These are phyloP conservation scores for Mucor irregularis DNA, from an alignment of 371 early-diverging fungal species.

Conservation along the genomic window DNA sequence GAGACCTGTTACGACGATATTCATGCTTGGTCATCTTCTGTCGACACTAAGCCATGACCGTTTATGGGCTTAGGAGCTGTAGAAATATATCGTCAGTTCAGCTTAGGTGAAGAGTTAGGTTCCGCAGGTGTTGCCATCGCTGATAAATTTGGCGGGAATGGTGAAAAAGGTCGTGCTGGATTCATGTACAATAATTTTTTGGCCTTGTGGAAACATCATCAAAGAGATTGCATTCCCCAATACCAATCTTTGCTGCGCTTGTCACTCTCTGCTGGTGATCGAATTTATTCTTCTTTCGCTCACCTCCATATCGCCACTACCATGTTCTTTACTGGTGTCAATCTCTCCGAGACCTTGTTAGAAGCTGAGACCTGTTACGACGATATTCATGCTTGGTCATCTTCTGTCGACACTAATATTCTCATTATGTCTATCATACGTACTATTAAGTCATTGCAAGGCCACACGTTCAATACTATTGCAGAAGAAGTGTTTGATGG, in stretches of 20 bases:
- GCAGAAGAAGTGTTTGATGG: constrained; percentile 37
- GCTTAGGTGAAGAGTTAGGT: constrained; percentile 39
- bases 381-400: constrained; percentile 40
- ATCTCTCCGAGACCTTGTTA: constrained; percentile 20
- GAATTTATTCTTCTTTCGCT: constrained; percentile 40
- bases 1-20: constrained; percentile 40
- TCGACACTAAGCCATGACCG: constrained; percentile 36
- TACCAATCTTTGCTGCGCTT: constrained; percentile 13
- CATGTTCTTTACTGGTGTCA: constrained; percentile 26
- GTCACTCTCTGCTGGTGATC: constrained; percentile 39
- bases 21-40: constrained; percentile 40
- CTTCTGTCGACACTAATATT: constrained; percentile 40
- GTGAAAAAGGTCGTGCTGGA: constrained; percentile 37
- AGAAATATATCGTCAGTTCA: constrained; percentile 20
- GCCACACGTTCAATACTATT: constrained; percentile 29
- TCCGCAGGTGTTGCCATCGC: constrained; percentile 28
- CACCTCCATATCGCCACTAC: constrained; percentile 29
- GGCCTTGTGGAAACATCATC: constrained; percentile 36
- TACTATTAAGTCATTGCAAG: constrained; percentile 38
- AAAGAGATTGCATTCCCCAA: constrained; percentile 21
- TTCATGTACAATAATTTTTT: constrained; percentile 36
- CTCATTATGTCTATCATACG: constrained; percentile 41
- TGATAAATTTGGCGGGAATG: constrained; percentile 29
- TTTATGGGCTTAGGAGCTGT: constrained; percentile 36
- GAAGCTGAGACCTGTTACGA: constrained; percentile 40